Evolutionary conservation across 305 asterid genomes (phyloP).

Genomic region (Plantago lanceolata): DNA sequence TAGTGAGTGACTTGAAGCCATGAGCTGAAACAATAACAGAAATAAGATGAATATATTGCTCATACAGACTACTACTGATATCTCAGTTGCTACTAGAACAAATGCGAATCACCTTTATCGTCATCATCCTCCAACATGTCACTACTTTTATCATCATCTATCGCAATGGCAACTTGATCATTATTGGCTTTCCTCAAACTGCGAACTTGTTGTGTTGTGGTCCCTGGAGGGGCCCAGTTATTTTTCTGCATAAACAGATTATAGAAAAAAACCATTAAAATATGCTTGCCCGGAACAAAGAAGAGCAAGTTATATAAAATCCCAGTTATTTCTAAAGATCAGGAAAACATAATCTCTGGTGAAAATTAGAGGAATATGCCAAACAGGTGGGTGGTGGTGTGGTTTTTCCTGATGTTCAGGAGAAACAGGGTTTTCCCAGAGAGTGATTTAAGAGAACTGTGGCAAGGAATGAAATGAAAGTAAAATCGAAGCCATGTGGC

Average conservation of each 20-base stretch:
- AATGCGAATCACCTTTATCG: slow-evolving; percentile 64
- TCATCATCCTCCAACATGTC: slow-evolving; percentile 66
- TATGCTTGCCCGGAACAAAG: not conserved
- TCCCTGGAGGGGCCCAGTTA: slow-evolving; percentile 61
- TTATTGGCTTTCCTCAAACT: slow-evolving; percentile 77
- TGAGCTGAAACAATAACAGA: slow-evolving; percentile 62
- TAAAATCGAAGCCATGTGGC: not conserved
- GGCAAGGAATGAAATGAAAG: not conserved
- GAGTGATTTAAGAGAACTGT: not conserved
- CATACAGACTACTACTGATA: slow-evolving; percentile 15
- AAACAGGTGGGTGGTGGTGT: not conserved
- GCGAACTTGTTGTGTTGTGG: slow-evolving; percentile 76
- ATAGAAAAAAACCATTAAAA: slow-evolving; percentile 25
- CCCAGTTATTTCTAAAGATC: no score
- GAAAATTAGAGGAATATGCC: not conserved
- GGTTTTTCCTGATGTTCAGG: not conserved
- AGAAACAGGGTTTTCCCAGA: not conserved
- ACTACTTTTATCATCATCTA: slow-evolving; percentile 62
- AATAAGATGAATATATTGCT: slow-evolving; percentile 22
- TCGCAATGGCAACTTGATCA: slow-evolving; percentile 89
- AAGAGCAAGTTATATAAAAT: no score
- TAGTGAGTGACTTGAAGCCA: slow-evolving; percentile 95
- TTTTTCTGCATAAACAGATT: slow-evolving; percentile 50
- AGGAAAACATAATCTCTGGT: not conserved
- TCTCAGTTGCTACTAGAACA: slow-evolving; percentile 12